Conservation (phyloP, 169 alveolate genomes). For the Cytauxzoon felis region DNA sequence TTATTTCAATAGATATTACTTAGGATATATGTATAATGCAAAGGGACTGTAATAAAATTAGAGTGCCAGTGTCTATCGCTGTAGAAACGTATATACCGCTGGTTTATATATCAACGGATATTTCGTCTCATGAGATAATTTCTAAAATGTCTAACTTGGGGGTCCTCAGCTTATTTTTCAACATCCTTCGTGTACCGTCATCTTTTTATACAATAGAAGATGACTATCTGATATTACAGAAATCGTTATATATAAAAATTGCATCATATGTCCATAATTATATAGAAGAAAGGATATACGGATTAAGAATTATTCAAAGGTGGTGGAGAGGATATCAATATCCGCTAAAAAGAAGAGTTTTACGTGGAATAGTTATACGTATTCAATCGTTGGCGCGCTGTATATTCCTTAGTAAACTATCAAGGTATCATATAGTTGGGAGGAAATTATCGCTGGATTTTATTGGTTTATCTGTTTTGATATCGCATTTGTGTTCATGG, state of each 20-base stretch:
- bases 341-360: slow-evolving; percentile 1
- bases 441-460: not conserved
- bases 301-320: slow-evolving; percentile 19
- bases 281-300: not conserved
- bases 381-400: slow-evolving; percentile 31
- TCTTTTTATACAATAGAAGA: slow-evolving; percentile 4
- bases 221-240: not conserved
- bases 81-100: slow-evolving; percentile 11
- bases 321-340: slow-evolving; percentile 38
- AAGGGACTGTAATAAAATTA: slow-evolving; percentile 1
- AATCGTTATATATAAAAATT: slow-evolving; percentile 19
- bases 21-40: slow-evolving; percentile 39
- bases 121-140: slow-evolving; percentile 5
- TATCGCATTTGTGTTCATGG: slow-evolving; percentile 25
- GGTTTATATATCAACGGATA: slow-evolving; percentile 22
- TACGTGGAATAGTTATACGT: slow-evolving; percentile 4
- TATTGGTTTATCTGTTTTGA: slow-evolving; percentile 14
- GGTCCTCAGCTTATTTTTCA: slow-evolving; percentile 10
- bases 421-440: too few relatives aligned
- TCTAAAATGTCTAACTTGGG: slow-evolving; percentile 9
- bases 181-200: slow-evolving; percentile 9
- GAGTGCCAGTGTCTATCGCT: slow-evolving; percentile 9
- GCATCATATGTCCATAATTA: slow-evolving; percentile 8
- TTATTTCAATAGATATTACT: not conserved
- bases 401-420: not conserved